Conservation (phyloP, 2,329 filamentous ascomycete genomes). For the Aspergillus arachidicola region DNA sequence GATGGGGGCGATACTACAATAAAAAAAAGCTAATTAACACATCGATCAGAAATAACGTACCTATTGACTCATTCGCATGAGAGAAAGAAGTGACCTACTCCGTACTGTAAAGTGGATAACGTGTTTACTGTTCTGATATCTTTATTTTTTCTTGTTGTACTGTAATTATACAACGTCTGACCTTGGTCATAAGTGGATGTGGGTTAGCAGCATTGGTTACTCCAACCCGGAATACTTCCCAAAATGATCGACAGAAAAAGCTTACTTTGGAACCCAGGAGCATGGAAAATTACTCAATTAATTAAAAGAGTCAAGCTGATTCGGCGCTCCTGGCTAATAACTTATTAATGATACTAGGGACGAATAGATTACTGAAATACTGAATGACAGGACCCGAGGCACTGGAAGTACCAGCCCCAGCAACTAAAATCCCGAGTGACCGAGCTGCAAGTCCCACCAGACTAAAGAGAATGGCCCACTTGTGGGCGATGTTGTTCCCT, state of each 20-base stretch:
- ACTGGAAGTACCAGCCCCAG: constrained; percentile 24
- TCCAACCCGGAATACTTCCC: background rate
- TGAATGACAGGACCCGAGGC: constrained; percentile 29
- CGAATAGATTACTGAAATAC: background rate
- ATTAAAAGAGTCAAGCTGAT: background rate
- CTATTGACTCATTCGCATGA: background rate
- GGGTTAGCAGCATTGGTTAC: background rate
- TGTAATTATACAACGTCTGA: too few species aligned
- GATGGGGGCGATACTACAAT: background rate
- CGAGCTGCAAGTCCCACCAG: background rate
- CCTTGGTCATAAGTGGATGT: too few species aligned
- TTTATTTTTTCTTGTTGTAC: background rate
- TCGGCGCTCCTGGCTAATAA: background rate
- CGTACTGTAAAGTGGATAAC: background rate
- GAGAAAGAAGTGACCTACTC: background rate
- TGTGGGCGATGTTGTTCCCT: constrained; percentile 15
- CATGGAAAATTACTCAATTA: constrained; percentile 8
- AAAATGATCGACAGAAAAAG: constrained; percentile 19
- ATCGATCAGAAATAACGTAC: background rate
- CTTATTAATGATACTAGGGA: background rate
- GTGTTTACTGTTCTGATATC: background rate
- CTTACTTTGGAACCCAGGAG: constrained; percentile 14
- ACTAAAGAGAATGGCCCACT: constrained; percentile 4
- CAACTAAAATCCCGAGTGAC: constrained; percentile 16
- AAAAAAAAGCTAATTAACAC: too few species aligned